A percentile compares a stretch with the other conserved stretches of the same genome.
Evolutionary conservation across 2,329 filamentous ascomycete species (phyloP).

Genomic region (Monilinia fructicola): DNA sequence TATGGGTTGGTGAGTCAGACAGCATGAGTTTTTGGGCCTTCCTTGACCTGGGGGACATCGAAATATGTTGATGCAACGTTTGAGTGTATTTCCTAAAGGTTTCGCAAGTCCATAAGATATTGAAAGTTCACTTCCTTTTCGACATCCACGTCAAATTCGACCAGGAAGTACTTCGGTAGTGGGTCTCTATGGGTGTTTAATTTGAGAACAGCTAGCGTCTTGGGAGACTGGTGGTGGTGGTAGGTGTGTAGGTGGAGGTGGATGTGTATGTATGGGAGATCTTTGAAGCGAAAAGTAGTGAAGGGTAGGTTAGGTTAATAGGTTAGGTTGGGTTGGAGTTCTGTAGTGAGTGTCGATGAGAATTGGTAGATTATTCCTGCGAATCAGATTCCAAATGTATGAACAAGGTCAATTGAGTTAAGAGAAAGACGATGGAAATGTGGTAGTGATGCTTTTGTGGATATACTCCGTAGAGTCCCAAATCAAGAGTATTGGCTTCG

Average conservation of each 20-base stretch:
- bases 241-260: not conserved
- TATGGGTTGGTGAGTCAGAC: constrained; percentile 16
- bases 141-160: constrained; percentile 4
- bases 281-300: constrained; percentile 8
- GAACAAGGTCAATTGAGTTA: too few relatives aligned
- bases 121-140: not conserved
- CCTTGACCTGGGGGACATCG: constrained; percentile 12
- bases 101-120: constrained; percentile 6
- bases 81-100: not conserved
- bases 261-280: constrained; percentile 13
- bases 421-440: not conserved
- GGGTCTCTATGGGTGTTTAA: constrained; percentile 4
- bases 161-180: not conserved
- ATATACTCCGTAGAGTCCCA: not conserved
- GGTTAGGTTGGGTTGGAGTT: not conserved
- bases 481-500: not conserved
- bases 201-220: constrained; percentile 5
- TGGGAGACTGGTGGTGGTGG: not conserved
- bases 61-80: constrained; percentile 2
- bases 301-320: not conserved
- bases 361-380: not conserved
- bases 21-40: constrained; percentile 24
- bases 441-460: too few relatives aligned
- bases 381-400: not conserved
- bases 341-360: not conserved